These are phyloP conservation scores for Colletotrichum horii DNA, from an alignment of 2,329 filamentous ascomycete species.

Conservation along the genomic window DNA sequence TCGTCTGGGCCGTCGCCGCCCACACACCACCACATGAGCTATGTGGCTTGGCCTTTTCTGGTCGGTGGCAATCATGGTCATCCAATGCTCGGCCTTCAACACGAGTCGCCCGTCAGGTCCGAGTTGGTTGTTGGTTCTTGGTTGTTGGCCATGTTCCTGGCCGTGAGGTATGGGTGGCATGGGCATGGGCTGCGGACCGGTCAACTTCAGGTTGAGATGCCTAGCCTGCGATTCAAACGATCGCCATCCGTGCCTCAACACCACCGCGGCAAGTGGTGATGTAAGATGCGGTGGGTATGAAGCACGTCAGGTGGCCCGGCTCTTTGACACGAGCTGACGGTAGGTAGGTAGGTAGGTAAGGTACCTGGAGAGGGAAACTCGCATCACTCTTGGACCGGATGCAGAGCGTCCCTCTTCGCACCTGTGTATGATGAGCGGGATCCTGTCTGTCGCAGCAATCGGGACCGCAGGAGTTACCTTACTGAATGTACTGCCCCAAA, in stretches of 20 bases:
- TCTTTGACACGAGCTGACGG: not conserved
- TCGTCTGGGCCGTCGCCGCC: not conserved
- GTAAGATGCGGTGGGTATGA: conserved; percentile 1
- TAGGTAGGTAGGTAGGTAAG: not conserved
- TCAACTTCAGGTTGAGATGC: conserved; percentile 10
- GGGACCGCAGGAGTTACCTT: not conserved
- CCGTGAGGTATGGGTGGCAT: not conserved
- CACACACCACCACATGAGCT: not conserved
- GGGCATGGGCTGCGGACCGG: not conserved
- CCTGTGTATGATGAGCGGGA: not conserved
- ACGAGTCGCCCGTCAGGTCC: not conserved
- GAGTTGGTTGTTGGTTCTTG: not conserved
- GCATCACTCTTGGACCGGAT: not conserved
- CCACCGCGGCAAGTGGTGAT: not conserved
- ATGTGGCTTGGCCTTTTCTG: not conserved
- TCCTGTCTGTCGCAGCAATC: not conserved
- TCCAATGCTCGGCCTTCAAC: not conserved
- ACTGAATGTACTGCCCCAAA: not conserved
- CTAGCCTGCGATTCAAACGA: not conserved
- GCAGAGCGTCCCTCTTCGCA: not conserved
- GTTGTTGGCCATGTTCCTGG: not conserved
- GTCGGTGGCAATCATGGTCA: not conserved
- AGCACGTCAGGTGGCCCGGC: conserved; percentile 3
- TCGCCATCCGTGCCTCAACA: conserved; percentile 5
- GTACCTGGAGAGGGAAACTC: not conserved